phyloP scores from a whole-genome alignment of 164 flowering plant genomes.

The Akebia trifoliata region DNA sequence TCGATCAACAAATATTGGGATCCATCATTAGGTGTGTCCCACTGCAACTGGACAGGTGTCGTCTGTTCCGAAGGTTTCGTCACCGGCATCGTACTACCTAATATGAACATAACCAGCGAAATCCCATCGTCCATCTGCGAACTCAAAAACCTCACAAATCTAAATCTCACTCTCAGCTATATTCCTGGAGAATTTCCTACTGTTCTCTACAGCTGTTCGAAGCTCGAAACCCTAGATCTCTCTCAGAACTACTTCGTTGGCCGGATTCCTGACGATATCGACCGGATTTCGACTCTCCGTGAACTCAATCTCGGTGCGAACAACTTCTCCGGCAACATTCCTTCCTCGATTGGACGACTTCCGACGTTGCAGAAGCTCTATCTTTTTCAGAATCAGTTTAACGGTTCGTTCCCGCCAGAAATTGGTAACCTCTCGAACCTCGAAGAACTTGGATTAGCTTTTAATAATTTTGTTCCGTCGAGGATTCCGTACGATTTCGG shows the following conservation, averaged over 20 bases:
- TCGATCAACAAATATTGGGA: background rate
- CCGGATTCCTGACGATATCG: too few species aligned
- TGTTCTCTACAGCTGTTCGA: too few species aligned
- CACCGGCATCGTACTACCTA: too few species aligned
- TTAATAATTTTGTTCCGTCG: constrained; percentile 35
- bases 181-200: constrained; percentile 64
- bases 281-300: constrained; percentile 34
- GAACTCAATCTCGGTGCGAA: constrained; percentile 44
- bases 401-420: constrained; percentile 52
- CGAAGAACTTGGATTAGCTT: constrained; percentile 33
- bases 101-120: too few species aligned
- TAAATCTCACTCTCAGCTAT: constrained; percentile 53
- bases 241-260: too few species aligned
- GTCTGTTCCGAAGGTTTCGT: too few species aligned
- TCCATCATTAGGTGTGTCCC: too few species aligned
- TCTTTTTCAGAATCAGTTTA: constrained; percentile 38
- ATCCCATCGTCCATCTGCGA: constrained; percentile 49
- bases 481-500: constrained; percentile 46
- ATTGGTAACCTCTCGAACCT: constrained; percentile 55
- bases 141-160: constrained; percentile 35
- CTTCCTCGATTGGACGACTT: constrained; percentile 40
- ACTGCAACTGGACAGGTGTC: too few species aligned
- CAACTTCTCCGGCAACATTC: constrained; percentile 71
- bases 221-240: too few species aligned
- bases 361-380: constrained; percentile 24